These are phyloP conservation scores for Peniophora sp. DNA, from an alignment of 1,284 basidiomycete genomes.

Conservation along the genomic window DNA sequence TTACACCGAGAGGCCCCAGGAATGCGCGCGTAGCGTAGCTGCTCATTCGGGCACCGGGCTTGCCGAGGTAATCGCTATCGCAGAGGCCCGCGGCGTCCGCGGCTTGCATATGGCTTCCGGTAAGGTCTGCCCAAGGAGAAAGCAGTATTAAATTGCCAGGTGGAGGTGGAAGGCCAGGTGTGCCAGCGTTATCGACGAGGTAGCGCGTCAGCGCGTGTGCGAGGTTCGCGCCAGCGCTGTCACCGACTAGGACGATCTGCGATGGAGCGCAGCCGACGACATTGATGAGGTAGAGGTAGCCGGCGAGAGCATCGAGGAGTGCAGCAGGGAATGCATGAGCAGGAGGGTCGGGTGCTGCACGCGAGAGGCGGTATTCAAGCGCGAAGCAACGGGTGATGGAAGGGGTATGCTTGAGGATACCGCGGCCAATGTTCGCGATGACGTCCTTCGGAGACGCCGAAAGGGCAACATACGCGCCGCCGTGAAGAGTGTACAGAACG, in stretches of 20 bases:
- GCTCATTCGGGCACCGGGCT: background rate
- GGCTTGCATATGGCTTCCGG: slow-evolving; percentile 13
- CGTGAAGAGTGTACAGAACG: slow-evolving; percentile 26
- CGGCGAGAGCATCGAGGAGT: slow-evolving; percentile 44
- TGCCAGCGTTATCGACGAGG: slow-evolving; percentile 21
- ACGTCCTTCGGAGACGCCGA: slow-evolving; percentile 16
- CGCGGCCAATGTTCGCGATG: slow-evolving; percentile 14
- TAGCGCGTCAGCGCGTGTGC: slow-evolving; percentile 35
- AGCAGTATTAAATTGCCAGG: slow-evolving; percentile 36
- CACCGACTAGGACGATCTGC: slow-evolving; percentile 50
- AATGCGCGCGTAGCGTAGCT: slow-evolving; percentile 6
- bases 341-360: slow-evolving; percentile 14
- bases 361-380: slow-evolving; percentile 23
- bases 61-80: slow-evolving; percentile 5
- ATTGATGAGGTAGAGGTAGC: slow-evolving; percentile 44
- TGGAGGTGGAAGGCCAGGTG: slow-evolving; percentile 12
- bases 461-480: slow-evolving; percentile 11
- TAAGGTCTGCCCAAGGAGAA: slow-evolving; percentile 41
- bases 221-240: slow-evolving; percentile 47
- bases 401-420: slow-evolving; percentile 15
- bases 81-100: background rate
- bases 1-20: slow-evolving; percentile 5
- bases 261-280: slow-evolving; percentile 31
- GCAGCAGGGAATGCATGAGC: slow-evolving; percentile 42
- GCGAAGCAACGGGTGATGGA: slow-evolving; percentile 21